Conservation (phyloP, 768 basidiomycete species). For the Crepidotus variabilis region DNA sequence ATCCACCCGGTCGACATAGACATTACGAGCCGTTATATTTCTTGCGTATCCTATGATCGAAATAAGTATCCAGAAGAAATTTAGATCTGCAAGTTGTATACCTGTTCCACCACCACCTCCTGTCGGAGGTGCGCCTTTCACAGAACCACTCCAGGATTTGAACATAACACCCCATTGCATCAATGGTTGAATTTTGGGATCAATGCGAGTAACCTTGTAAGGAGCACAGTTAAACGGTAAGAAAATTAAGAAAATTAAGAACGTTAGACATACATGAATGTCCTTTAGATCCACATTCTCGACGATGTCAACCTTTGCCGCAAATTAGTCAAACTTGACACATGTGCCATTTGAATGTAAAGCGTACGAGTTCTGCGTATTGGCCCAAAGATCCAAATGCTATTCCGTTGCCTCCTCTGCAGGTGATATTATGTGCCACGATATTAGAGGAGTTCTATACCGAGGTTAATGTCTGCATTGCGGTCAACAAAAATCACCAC, state of each 20-base stretch:
- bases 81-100: constrained; percentile 13
- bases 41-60: constrained; percentile 34
- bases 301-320: constrained; percentile 48
- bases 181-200: constrained; percentile 48
- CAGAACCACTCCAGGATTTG: constrained; percentile 51
- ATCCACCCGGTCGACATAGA: constrained; percentile 44
- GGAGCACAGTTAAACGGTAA: background rate
- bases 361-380: constrained; percentile 44
- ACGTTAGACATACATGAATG: constrained; percentile 31
- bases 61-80: constrained; percentile 3
- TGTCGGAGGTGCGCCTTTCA: constrained; percentile 50
- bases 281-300: constrained; percentile 47
- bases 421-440: constrained; percentile 42
- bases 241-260: background rate
- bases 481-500: constrained; percentile 13
- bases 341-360: background rate
- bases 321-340: background rate
- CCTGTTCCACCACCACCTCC: constrained; percentile 54
- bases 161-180: constrained; percentile 53
- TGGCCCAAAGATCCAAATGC: constrained; percentile 60
- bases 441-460: constrained; percentile 53
- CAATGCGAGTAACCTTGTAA: constrained; percentile 41
- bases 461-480: background rate
- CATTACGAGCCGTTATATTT: constrained; percentile 39
- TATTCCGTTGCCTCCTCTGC: constrained; percentile 57